Conservation (phyloP, 2,329 filamentous ascomycete species). For the Lasiodiplodia citricola region DNA sequence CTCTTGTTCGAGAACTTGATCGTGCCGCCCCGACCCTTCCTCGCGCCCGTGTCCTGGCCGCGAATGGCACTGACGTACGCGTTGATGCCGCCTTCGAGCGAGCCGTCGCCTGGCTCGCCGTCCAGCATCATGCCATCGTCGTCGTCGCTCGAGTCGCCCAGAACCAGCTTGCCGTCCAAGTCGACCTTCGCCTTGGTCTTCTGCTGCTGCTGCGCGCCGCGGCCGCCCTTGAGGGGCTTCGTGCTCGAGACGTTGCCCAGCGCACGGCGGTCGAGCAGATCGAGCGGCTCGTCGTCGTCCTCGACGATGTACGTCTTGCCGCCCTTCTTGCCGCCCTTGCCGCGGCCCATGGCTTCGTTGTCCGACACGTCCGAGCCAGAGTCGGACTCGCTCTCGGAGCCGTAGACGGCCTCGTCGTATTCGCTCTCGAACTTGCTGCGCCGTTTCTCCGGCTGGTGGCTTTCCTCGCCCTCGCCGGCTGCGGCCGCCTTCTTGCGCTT, state of each 20-base stretch:
- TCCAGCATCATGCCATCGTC: constrained; percentile 58
- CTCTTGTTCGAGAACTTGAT: constrained; percentile 64
- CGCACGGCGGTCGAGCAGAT: constrained; percentile 86
- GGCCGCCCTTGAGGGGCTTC: constrained; percentile 70
- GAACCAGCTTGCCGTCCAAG: constrained; percentile 79
- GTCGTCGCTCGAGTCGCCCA: constrained; percentile 61
- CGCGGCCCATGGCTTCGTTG: constrained; percentile 54
- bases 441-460: constrained; percentile 40
- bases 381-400: constrained; percentile 59
- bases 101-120: constrained; percentile 48
- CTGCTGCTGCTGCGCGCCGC: constrained; percentile 49
- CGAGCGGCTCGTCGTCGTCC: constrained; percentile 91
- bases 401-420: constrained; percentile 95
- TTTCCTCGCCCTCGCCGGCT: constrained; percentile 42
- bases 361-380: constrained; percentile 67
- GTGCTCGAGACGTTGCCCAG: constrained; percentile 93
- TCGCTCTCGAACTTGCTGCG: constrained; percentile 82
- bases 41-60: constrained; percentile 62
- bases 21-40: constrained; percentile 62
- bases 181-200: constrained; percentile 70
- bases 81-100: constrained; percentile 60
- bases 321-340: constrained; percentile 57
- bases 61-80: constrained; percentile 67
- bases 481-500: constrained; percentile 84
- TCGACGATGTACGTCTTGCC: constrained; percentile 86